phyloP scores from a whole-genome alignment of 257 asterid species.

The Ilex asprella region DNA sequence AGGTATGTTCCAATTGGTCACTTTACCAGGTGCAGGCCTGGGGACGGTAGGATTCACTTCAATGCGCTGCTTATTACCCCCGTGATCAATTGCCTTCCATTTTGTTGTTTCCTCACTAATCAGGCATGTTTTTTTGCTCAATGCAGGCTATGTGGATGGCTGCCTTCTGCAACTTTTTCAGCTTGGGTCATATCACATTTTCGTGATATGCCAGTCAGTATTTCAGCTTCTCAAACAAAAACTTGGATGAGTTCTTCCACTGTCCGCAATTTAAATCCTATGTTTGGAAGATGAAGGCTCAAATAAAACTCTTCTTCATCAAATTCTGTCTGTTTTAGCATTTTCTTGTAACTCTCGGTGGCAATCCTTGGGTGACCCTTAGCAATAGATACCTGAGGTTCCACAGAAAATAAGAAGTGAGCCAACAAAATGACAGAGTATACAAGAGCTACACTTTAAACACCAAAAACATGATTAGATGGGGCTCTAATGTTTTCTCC shows the following conservation, averaged over 20 bases:
- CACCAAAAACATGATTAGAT: background rate
- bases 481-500: background rate
- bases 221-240: constrained; percentile 7
- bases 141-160: background rate
- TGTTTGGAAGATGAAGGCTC: constrained; percentile 54
- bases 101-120: no score
- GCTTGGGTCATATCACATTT: constrained; percentile 5
- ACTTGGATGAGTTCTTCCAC: constrained; percentile 52
- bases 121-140: background rate
- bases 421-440: background rate
- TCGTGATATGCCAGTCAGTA: background rate
- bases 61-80: no score
- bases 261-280: constrained; percentile 33
- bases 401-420: constrained; percentile 1
- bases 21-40: no score
- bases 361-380: constrained; percentile 67
- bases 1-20: no score
- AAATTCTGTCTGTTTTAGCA: constrained; percentile 35
- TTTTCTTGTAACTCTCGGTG: constrained; percentile 35
- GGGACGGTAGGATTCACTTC: no score
- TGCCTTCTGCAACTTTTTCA: constrained; percentile 10
- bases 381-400: constrained; percentile 50
- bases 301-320: constrained; percentile 28
- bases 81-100: no score
- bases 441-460: background rate